Evolutionary conservation across 495 filamentous ascomycete species (phyloP), one percentile per base, ranked within the genome.

Genomic region (Neurospora sp.): DNA sequence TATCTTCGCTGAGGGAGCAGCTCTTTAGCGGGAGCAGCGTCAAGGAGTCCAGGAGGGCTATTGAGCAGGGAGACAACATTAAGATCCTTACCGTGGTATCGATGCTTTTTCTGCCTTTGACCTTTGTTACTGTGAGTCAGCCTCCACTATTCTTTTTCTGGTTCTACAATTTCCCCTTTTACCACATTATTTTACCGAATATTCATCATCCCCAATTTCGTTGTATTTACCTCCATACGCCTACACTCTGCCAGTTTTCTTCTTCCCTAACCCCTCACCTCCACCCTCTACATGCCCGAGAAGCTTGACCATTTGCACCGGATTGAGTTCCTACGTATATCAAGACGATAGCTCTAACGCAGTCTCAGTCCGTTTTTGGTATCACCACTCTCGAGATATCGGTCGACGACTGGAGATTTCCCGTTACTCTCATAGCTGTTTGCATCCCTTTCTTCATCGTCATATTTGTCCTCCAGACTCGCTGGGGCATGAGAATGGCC

Each of bases 71-170:
- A 16, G 77, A 81, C 39, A 82, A 82, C 72, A 84, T 85, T 74
- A 79, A 81, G 71, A 79, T 80, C 18, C 74, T 85, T 72, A 84
- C 83, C 9, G 75, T 78, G 59, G 77, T 85, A 23, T 81, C 80
- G 3, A 83, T 84, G 75, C 71, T 85, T 20, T 84, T 85, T 75
- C 73, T 85, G 48, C 83, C 82, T 11, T 66, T 84, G 48, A 82
- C 83, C 0, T 84, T 83, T 74, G 80, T 84, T 11, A 78, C 81
- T 62, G 79, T 80, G 27, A 38, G 77, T 76, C 20, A 7, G 14
- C 11, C 16, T 59, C 12, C 23, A 12, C 20, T 39, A 42, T 37
- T 5, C 8, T 18, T 31, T 2, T 66, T 35, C 27, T 66, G n/a
- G 11, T 40, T 8, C 44, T 70, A n/a, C 31, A 18, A 0, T 66